Evolutionary conservation across 1,284 basidiomycete genomes (phyloP).

Genomic region (Ceratobasidium sp.): DNA sequence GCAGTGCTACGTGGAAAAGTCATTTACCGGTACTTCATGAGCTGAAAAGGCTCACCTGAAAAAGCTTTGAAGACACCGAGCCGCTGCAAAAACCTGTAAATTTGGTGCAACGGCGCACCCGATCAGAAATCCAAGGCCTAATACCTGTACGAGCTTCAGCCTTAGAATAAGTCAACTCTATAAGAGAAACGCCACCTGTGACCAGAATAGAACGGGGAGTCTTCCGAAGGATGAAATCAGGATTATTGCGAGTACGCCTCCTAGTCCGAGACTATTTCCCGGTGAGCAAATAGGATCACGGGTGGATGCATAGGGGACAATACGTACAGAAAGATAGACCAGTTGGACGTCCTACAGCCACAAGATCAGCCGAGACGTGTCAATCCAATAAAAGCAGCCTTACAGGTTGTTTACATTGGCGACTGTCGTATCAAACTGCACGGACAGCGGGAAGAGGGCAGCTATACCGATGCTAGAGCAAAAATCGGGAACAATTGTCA

Average conservation of each 20-base stretch:
- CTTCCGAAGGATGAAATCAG: slow-evolving; percentile 70
- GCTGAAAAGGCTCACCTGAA: slow-evolving; percentile 66
- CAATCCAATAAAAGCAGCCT: slow-evolving; percentile 49
- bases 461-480: slow-evolving; percentile 76
- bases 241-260: slow-evolving; percentile 71
- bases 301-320: slow-evolving; percentile 40
- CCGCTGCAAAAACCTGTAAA: slow-evolving; percentile 65
- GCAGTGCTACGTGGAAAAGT: slow-evolving; percentile 62
- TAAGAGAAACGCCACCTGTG: slow-evolving; percentile 60
- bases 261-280: slow-evolving; percentile 62
- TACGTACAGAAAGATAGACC: slow-evolving; percentile 77
- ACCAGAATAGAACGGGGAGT: slow-evolving; percentile 73
- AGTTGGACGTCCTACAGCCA: slow-evolving; percentile 58
- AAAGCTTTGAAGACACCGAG: slow-evolving; percentile 77
- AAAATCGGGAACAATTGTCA: slow-evolving; percentile 76
- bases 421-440: slow-evolving; percentile 69
- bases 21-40: slow-evolving; percentile 11
- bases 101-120: slow-evolving; percentile 59
- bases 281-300: not conserved
- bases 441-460: slow-evolving; percentile 69
- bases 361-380: slow-evolving; percentile 10
- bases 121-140: slow-evolving; percentile 36
- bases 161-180: slow-evolving; percentile 18
- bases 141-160: not conserved
- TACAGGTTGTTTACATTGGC: slow-evolving; percentile 71